Evolutionary conservation across 768 basidiomycete genomes (phyloP), one percentile per base, ranked within the genome.

Genomic region (Leucosporidium creatinivorum): DNA sequence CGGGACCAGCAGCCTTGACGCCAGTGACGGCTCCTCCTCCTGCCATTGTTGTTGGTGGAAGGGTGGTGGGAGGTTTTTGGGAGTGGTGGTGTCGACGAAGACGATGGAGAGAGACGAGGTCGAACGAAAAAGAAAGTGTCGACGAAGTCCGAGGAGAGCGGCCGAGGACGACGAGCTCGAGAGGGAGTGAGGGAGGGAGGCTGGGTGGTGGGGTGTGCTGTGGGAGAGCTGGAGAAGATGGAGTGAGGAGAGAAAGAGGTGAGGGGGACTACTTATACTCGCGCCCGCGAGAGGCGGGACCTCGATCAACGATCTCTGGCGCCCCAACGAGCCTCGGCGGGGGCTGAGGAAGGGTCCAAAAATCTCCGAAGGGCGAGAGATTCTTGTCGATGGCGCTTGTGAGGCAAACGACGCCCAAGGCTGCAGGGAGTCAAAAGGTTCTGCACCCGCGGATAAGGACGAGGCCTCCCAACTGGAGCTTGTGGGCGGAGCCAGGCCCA

Each of bases 11-110:
- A 77, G 77, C 66, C 84, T 77, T 68, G 84, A 80, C 60, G 82
- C 61, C 28, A 13, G 56, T 48, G 51, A 63, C 19, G n/a, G 54
- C 52, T 48, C 50, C 67, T 25, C 70, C 75, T 60, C 80, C 83
- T 81, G 63, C 69, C 66, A 65, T 71, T 58, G 62, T 50, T 31
- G 47, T 50, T 50, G 23, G 15, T 49, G 12, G 28, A 49, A 74
- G 67, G n/a, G 9, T 86, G 86, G 73, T 75, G 76, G 15, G 87
- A 89, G 77, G 83, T 83, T 1, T 75, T 83, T 66, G 87, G 88
- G 76, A 75, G 74, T 13, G 69, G 79, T 59, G 70, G 83, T 39
- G n/a, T n/a, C n/a, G n/a, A n/a, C n/a, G 76, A 79, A 8, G 80
- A 80, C 1, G 83, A 84, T 28, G 28, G 52, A 54, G 6, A 54